Conservation (phyloP, 2,329 filamentous ascomycete species). For the Coniochaeta hoffmannii region DNA sequence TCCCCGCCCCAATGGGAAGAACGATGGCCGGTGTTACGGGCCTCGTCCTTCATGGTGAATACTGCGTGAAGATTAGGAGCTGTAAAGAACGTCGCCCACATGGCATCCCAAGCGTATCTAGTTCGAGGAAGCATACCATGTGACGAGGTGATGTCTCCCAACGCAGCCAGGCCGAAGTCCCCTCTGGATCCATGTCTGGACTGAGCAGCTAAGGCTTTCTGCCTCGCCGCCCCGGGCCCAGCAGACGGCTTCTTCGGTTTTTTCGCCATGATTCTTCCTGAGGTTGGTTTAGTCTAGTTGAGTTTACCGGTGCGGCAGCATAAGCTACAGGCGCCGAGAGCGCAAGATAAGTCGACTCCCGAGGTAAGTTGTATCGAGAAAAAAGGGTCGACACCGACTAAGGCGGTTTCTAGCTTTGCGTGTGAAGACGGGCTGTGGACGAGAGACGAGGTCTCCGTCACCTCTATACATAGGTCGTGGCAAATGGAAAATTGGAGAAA, state of each 20-base stretch:
- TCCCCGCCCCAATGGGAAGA: slow-evolving; percentile 29
- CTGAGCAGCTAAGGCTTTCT: not conserved
- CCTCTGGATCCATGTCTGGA: not conserved
- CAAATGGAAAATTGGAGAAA: not conserved
- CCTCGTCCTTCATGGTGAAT: slow-evolving; percentile 39
- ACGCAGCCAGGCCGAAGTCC: slow-evolving; percentile 7
- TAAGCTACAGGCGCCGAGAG: not conserved
- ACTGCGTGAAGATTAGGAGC: slow-evolving; percentile 14
- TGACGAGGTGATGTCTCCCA: slow-evolving; percentile 3
- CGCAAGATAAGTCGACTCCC: not conserved
- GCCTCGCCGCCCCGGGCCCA: not conserved
- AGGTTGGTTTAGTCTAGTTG: not conserved
- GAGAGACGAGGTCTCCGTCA: too few species aligned
- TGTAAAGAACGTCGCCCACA: not conserved
- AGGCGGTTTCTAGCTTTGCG: too few species aligned
- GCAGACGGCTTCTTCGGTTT: not conserved
- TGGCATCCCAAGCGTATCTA: not conserved
- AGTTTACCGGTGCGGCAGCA: not conserved
- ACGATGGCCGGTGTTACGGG: slow-evolving; percentile 41
- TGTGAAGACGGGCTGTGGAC: too few species aligned
- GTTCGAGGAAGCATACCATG: slow-evolving; percentile 8
- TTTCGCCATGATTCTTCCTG: too few species aligned
- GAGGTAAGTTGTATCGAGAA: not conserved
- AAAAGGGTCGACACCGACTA: too few species aligned
- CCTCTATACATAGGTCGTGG: not conserved